Conservation (phyloP, 2,329 filamentous ascomycete species). For the Neurospora sp. region DNA sequence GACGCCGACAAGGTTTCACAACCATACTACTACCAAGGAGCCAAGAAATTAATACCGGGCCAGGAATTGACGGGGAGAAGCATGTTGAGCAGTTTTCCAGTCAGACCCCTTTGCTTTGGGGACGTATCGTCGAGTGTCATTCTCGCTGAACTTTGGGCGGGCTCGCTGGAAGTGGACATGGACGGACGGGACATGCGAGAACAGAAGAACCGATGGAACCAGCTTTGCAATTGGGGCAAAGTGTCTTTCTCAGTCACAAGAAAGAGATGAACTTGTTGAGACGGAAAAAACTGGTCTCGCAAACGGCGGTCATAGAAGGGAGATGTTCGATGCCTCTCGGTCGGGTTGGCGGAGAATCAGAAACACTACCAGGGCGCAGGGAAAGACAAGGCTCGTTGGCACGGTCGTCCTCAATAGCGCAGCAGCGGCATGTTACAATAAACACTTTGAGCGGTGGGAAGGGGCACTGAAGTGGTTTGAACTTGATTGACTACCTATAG, state of each 20-base stretch:
- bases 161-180: background rate
- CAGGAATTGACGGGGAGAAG: background rate
- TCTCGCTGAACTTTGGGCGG: background rate
- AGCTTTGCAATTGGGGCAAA: background rate
- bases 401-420: background rate
- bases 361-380: background rate
- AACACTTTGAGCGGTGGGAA: background rate
- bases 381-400: background rate
- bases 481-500: background rate
- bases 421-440: background rate
- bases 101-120: background rate
- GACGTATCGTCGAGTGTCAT: background rate
- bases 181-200: background rate
- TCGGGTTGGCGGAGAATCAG: background rate
- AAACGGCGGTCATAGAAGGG: background rate
- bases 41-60: fast-evolving
- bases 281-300: background rate
- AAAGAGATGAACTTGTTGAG: background rate
- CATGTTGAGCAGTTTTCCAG: background rate
- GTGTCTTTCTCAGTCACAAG: background rate
- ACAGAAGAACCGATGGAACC: fast-evolving
- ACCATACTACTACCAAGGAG: background rate
- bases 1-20: background rate
- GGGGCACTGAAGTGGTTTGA: background rate
- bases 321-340: background rate